phyloP scores from a whole-genome alignment of 495 filamentous ascomycete genomes.

The Xanthoparmelia taractica region DNA sequence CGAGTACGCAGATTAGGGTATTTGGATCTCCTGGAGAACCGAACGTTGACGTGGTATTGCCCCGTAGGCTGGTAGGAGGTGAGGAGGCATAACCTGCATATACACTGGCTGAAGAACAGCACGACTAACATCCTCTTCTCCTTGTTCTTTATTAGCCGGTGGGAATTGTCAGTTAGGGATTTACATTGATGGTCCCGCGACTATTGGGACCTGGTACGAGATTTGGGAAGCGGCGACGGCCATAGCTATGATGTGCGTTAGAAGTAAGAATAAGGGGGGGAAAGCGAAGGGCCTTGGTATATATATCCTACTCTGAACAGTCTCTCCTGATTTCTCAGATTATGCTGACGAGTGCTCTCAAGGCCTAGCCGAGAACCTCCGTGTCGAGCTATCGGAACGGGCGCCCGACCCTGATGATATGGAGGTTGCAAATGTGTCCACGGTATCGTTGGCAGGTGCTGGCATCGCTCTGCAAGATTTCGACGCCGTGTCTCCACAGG shows the following conservation, averaged over 20 bases:
- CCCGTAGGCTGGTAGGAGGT: neutral
- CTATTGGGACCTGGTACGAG: neutral
- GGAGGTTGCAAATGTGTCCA: neutral
- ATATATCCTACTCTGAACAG: neutral
- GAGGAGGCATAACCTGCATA: neutral
- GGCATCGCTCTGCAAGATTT: neutral
- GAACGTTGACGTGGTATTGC: neutral
- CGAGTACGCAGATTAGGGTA: neutral
- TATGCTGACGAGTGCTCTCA: neutral
- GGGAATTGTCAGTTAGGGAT: neutral
- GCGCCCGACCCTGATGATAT: neutral
- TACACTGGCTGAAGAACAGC: neutral
- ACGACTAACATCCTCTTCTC: neutral
- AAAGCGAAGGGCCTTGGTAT: neutral
- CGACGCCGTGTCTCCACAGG: neutral
- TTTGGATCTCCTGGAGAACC: neutral
- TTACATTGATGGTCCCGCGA: constrained; percentile 1
- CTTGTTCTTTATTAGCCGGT: neutral
- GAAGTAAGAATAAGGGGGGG: neutral
- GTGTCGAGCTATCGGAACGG: neutral
- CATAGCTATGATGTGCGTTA: neutral
- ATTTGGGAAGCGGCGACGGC: neutral
- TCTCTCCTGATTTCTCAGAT: neutral
- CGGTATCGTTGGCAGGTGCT: neutral
- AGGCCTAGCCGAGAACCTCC: neutral